phyloP scores from a whole-genome alignment of 495 filamentous ascomycete species.

The Clohesyomyces aquaticus region DNA sequence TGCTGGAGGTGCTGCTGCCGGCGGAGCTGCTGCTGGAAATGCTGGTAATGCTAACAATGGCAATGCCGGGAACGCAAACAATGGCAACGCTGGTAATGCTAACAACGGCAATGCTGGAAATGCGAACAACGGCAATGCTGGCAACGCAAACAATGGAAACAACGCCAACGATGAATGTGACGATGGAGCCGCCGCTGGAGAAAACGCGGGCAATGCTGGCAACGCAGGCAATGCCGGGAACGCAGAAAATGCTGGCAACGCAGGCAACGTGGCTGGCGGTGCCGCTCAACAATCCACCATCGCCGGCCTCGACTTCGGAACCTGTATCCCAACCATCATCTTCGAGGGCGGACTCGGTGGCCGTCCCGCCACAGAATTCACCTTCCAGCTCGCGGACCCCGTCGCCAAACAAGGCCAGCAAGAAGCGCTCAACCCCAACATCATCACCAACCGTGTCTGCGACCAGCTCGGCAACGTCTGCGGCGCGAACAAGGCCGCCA shows the following conservation, averaged over 20 bases:
- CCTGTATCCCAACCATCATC: conserved; percentile 59
- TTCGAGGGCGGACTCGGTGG: conserved; percentile 55
- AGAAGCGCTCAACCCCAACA: conserved; percentile 62
- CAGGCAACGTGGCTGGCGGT: conserved; percentile 20
- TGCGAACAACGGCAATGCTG: neutral
- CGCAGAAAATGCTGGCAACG: neutral
- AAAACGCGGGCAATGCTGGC: neutral
- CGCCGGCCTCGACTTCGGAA: conserved; percentile 55
- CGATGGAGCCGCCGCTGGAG: conserved; percentile 10
- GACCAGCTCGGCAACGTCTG: conserved; percentile 54
- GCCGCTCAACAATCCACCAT: conserved; percentile 35
- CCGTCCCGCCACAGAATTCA: conserved; percentile 54
- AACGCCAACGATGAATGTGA: conserved; percentile 10
- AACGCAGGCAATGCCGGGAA: neutral
- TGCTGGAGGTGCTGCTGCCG: conserved; percentile 37
- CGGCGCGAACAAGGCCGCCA: conserved; percentile 50
- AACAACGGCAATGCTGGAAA: conserved; percentile 9
- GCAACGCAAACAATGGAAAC: conserved; percentile 10
- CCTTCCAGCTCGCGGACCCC: conserved; percentile 58
- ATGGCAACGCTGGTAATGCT: conserved; percentile 1
- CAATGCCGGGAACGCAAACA: conserved; percentile 7
- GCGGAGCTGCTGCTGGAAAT: neutral
- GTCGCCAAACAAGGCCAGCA: conserved; percentile 55
- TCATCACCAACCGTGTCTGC: conserved; percentile 68
- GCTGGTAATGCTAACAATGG: conserved; percentile 20